A percentile compares a stretch with the other conserved stretches of the same genome.
These are phyloP conservation scores for Colletotrichum sp. DNA, from an alignment of 2,329 filamentous ascomycete genomes.

Conservation along the genomic window DNA sequence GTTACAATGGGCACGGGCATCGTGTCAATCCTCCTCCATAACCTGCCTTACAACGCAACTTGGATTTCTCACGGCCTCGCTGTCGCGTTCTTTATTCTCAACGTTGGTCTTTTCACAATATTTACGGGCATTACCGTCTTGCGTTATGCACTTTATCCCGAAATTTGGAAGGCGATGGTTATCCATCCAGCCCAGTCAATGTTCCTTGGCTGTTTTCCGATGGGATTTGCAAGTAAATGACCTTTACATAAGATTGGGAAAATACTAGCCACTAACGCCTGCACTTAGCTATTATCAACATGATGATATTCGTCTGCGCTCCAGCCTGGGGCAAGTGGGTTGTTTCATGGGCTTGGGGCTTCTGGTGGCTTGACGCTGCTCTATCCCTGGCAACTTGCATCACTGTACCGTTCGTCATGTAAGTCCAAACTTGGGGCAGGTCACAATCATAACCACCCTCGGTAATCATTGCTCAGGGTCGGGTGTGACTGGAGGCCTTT, in stretches of 20 bases:
- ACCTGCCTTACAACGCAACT: conserved; percentile 62
- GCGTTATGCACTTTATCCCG: conserved; percentile 69
- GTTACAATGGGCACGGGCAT: conserved; percentile 73
- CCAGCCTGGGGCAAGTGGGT: conserved; percentile 64
- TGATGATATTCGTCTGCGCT: conserved; percentile 65
- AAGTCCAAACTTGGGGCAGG: background rate
- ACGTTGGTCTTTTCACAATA: conserved; percentile 60
- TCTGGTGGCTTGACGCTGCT: conserved; percentile 64
- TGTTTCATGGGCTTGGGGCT: conserved; percentile 57
- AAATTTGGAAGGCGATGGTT: conserved; percentile 71
- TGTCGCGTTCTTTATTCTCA: conserved; percentile 65
- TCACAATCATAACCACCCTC: background rate
- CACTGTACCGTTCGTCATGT: conserved; percentile 63
- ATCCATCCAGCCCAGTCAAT: conserved; percentile 69
- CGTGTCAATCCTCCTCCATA: conserved; percentile 65
- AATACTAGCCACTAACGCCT: background rate
- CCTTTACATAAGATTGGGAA: conserved; percentile 11
- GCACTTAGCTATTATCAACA: conserved; percentile 60
- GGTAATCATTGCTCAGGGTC: background rate
- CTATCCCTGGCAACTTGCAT: conserved; percentile 59
- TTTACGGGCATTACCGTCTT: conserved; percentile 60
- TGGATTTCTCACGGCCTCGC: conserved; percentile 52
- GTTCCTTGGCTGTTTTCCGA: conserved; percentile 72
- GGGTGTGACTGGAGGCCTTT: background rate
- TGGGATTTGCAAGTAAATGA: conserved; percentile 65